These are phyloP conservation scores for Termitomyces sp. DNA, from an alignment of 768 basidiomycete genomes.

Conservation along the genomic window DNA sequence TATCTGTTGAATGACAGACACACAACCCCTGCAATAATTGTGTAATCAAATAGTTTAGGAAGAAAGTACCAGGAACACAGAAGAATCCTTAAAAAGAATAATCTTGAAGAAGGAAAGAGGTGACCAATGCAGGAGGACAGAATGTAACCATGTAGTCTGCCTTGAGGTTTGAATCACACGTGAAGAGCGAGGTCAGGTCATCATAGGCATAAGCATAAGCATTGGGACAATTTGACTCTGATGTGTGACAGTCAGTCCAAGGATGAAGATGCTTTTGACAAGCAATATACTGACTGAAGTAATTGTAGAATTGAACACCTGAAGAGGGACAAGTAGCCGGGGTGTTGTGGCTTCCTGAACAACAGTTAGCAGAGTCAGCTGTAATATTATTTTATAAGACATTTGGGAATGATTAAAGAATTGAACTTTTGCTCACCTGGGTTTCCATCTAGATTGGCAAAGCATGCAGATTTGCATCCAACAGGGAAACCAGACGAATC, in stretches of 20 bases:
- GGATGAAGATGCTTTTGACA: neutral
- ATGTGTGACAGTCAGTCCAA: neutral
- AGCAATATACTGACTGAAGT: conserved; percentile 16
- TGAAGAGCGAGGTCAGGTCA: neutral
- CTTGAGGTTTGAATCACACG: neutral
- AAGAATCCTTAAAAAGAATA: too few relatives aligned
- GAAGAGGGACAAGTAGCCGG: conserved; percentile 32
- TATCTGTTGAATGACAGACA: too few relatives aligned
- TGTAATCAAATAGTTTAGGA: too few relatives aligned
- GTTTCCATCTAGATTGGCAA: conserved; percentile 28
- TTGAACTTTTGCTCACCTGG: conserved; percentile 7
- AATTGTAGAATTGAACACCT: conserved; percentile 24
- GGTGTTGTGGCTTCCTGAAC: conserved; percentile 28
- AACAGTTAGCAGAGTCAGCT: conserved; percentile 34
- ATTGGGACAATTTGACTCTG: neutral
- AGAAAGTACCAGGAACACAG: too few relatives aligned
- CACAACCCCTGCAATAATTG: too few relatives aligned
- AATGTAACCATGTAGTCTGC: neutral
- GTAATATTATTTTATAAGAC: neutral
- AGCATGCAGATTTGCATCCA: conserved; percentile 54
- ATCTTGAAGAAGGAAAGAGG: too few relatives aligned
- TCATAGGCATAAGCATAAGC: neutral
- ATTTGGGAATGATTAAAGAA: neutral
- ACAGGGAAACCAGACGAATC: conserved; percentile 42
- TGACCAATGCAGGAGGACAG: too few relatives aligned